phyloP scores from a whole-genome alignment of 495 filamentous ascomycete species.

The Articulospora tetracladia region DNA sequence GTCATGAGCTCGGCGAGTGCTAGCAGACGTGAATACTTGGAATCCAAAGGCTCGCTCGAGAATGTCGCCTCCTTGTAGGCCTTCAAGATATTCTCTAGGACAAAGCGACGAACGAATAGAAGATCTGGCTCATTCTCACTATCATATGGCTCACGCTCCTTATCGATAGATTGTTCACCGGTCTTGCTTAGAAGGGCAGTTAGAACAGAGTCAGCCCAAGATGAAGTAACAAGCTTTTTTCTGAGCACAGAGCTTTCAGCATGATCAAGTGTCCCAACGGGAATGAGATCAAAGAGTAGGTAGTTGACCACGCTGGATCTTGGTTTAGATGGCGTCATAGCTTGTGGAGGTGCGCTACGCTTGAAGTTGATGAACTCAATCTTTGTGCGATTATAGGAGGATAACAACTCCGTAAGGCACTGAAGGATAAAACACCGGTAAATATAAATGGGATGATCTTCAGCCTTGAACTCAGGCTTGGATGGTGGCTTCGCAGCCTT shows the following conservation, averaged over 20 bases:
- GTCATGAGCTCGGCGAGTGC: slow-evolving; percentile 87
- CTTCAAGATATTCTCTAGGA: slow-evolving; percentile 86
- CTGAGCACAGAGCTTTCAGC: slow-evolving; percentile 70
- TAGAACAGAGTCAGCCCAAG: slow-evolving; percentile 78
- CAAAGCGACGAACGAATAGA: slow-evolving; percentile 87
- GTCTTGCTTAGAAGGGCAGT: slow-evolving; percentile 87
- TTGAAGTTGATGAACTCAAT: slow-evolving; percentile 99
- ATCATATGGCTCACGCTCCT: slow-evolving; percentile 46
- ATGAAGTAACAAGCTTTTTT: slow-evolving; percentile 79
- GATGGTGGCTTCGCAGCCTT: slow-evolving; percentile 48
- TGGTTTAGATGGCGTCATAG: slow-evolving; percentile 88
- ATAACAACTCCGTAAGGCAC: slow-evolving; percentile 88
- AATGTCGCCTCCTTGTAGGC: slow-evolving; percentile 86
- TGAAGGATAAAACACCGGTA: slow-evolving; percentile 95
- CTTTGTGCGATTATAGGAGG: slow-evolving; percentile 90
- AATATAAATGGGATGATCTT: slow-evolving; percentile 92
- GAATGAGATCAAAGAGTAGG: slow-evolving; percentile 80
- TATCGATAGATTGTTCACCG: slow-evolving; percentile 62
- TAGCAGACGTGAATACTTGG: slow-evolving; percentile 82
- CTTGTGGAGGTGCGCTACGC: slow-evolving; percentile 70
- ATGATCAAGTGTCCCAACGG: slow-evolving; percentile 68
- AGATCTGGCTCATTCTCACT: slow-evolving; percentile 82
- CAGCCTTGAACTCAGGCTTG: slow-evolving; percentile 83
- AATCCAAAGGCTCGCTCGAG: slow-evolving; percentile 76
- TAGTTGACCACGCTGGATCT: slow-evolving; percentile 92